Conservation (phyloP, 164 flowering plant species). For the Magnolia kwangsiensis region DNA sequence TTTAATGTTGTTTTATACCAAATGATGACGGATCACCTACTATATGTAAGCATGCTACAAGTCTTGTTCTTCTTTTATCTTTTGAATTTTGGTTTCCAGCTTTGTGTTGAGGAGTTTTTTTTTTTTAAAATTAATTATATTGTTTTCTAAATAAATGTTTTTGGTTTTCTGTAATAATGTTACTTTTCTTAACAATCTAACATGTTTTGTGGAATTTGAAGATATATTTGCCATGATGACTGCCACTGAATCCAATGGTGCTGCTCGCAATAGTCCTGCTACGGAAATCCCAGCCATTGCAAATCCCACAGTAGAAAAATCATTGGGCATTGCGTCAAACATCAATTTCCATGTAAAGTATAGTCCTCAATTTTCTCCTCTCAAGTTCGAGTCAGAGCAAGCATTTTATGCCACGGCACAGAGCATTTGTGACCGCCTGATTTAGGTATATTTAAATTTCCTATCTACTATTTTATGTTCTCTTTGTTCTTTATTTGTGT, state of each 20-base stretch:
- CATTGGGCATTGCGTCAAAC: conserved; percentile 69
- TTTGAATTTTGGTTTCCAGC: too few relatives aligned
- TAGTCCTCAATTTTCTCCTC: conserved; percentile 88
- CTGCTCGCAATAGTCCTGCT: conserved; percentile 12
- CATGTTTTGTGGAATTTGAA: neutral
- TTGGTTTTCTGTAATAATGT: neutral
- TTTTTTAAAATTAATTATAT: neutral
- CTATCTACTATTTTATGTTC: neutral
- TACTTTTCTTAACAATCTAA: neutral
- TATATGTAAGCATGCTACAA: too few relatives aligned
- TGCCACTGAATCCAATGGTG: conserved; percentile 26
- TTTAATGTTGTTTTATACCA: too few relatives aligned
- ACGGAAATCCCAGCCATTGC: conserved; percentile 54
- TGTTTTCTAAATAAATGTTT: neutral
- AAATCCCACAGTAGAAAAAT: conserved; percentile 56
- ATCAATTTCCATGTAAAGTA: conserved; percentile 78
- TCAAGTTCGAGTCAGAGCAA: conserved; percentile 88
- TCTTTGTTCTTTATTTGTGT: neutral
- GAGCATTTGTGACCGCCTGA: conserved; percentile 78
- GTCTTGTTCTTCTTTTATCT: too few relatives aligned
- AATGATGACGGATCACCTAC: too few relatives aligned
- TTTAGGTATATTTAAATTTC: conserved; percentile 39
- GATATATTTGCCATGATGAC: conserved; percentile 31
- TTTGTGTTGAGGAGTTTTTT: too few relatives aligned
- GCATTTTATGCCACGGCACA: conserved; percentile 86